These are phyloP conservation scores for Hemisphaericaspora lyxosophila DNA, from an alignment of 1,139 yeast species.

Conservation along the genomic window DNA sequence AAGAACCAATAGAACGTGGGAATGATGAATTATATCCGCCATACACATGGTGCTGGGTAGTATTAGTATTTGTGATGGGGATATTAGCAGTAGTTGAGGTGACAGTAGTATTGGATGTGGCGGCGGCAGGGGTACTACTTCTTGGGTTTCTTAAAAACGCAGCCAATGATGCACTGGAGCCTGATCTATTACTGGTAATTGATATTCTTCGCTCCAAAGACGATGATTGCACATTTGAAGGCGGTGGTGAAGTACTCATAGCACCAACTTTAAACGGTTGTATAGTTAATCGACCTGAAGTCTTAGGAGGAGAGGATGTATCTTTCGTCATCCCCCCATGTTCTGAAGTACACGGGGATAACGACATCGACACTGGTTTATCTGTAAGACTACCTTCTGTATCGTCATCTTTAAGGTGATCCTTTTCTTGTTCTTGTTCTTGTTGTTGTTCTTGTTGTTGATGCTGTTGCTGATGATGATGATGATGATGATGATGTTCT, in stretches of 20 bases:
- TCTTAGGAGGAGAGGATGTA: conserved; percentile 18
- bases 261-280: conserved; percentile 68
- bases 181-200: conserved; percentile 47
- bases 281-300: conserved; percentile 34
- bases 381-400: conserved; percentile 6
- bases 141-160: conserved; percentile 53
- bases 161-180: conserved; percentile 57
- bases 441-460: conserved; percentile 5
- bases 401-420: no score
- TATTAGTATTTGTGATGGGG: conserved; percentile 22
- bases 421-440: not conserved
- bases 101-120: conserved; percentile 20
- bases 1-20: conserved; percentile 43
- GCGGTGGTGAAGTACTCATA: conserved; percentile 51
- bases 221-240: conserved; percentile 16
- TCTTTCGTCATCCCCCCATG: conserved; percentile 15
- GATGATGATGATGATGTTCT: conserved; percentile 8
- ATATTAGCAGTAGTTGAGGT: conserved; percentile 26
- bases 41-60: conserved; percentile 9
- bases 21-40: conserved; percentile 21
- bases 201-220: conserved; percentile 44
- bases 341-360: conserved; percentile 31
- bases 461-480: conserved; percentile 5
- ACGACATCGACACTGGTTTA: conserved; percentile 20
- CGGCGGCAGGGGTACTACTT: conserved; percentile 34